Conservation (phyloP, 2,329 filamentous ascomycete genomes). For the Ophiostoma sp. region DNA sequence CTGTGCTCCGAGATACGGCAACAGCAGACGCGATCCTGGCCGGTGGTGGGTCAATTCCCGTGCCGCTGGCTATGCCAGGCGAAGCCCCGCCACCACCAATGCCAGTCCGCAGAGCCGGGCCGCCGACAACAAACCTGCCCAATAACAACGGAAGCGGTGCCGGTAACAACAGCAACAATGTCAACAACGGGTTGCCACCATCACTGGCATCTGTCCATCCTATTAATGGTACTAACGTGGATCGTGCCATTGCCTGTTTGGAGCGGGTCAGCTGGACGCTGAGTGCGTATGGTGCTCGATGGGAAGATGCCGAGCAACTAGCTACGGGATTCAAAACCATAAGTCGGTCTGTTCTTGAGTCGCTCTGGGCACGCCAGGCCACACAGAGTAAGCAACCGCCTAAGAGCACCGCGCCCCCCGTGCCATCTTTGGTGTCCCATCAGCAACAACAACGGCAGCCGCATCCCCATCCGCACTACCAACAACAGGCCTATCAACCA, state of each 20-base stretch:
- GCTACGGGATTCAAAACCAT: conserved; percentile 54
- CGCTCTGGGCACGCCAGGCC: conserved; percentile 44
- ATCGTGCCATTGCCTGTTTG: conserved; percentile 57
- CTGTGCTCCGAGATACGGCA: conserved; percentile 56
- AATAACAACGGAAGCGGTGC: conserved; percentile 32
- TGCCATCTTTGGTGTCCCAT: conserved; percentile 34
- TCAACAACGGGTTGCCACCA: neutral
- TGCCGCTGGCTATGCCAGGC: conserved; percentile 47
- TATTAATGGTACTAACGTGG: conserved; percentile 49
- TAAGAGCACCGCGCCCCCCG: neutral
- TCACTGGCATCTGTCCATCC: conserved; percentile 12
- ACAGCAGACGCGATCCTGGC: conserved; percentile 56
- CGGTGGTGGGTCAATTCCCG: conserved; percentile 45
- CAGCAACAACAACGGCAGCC: conserved; percentile 40
- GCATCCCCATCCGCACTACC: conserved; percentile 32
- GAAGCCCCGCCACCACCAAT: conserved; percentile 55
- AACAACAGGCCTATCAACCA: conserved; percentile 5
- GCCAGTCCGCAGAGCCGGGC: conserved; percentile 42
- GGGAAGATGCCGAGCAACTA: conserved; percentile 58
- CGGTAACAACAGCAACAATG: neutral
- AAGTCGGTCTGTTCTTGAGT: conserved; percentile 47
- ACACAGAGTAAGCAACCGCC: conserved; percentile 34
- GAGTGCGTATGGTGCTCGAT: conserved; percentile 58
- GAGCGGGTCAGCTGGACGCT: conserved; percentile 56
- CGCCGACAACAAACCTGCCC: neutral